Conservation (phyloP, 2,329 filamentous ascomycete genomes). For the Pseudocercospora musae region DNA sequence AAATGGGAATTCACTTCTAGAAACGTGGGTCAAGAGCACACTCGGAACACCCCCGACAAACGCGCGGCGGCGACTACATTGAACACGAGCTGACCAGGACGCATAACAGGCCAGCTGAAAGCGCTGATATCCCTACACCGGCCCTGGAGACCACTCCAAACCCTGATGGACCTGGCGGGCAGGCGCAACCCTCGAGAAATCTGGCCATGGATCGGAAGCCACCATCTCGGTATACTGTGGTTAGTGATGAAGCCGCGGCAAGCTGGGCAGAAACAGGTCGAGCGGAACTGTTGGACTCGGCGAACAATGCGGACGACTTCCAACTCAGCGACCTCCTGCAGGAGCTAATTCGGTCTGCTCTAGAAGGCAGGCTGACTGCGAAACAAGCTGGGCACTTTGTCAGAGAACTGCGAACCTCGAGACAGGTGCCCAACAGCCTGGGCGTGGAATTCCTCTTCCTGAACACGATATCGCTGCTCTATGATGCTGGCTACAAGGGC, state of each 20-base stretch:
- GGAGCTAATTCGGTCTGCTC: conserved; percentile 74
- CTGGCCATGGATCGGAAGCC: conserved; percentile 12
- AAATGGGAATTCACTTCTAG: conserved; percentile 8
- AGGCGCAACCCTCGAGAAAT: conserved; percentile 11
- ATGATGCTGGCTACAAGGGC: conserved; percentile 65
- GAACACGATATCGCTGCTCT: conserved; percentile 75
- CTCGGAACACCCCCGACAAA: conserved; percentile 9
- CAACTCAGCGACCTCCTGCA: conserved; percentile 73
- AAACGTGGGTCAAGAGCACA: conserved; percentile 17
- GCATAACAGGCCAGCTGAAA: conserved; percentile 13
- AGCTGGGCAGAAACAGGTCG: conserved; percentile 68
- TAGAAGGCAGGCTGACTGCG: conserved; percentile 66
- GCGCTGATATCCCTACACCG: conserved; percentile 11
- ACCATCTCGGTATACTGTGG: conserved; percentile 67
- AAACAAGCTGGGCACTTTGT: conserved; percentile 68
- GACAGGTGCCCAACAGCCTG: conserved; percentile 46
- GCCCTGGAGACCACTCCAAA: conserved; percentile 12
- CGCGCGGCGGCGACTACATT: conserved; percentile 10
- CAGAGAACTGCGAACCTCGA: conserved; percentile 66
- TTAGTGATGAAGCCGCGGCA: conserved; percentile 67
- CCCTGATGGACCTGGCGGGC: conserved; percentile 9
- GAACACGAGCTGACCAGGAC: conserved; percentile 19
- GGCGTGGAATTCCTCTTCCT: conserved; percentile 64
- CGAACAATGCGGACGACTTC: conserved; percentile 63
- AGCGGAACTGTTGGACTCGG: conserved; percentile 63